Percentiles rank a stretch among this genome's conserved stretches.
Conservation (phyloP, 1,284 basidiomycete species). For the Papiliotrema fonsecae region DNA sequence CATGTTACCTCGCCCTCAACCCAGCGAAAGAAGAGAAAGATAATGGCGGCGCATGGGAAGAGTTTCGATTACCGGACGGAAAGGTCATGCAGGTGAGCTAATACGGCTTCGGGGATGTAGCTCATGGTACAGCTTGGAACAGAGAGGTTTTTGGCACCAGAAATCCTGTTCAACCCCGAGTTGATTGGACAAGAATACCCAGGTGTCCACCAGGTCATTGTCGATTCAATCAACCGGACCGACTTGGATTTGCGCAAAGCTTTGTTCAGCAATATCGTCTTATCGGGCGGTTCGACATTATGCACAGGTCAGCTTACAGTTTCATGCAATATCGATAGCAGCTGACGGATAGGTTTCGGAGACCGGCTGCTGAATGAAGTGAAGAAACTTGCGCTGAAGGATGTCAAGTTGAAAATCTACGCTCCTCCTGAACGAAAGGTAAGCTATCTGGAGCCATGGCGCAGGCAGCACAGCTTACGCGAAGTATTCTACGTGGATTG, state of each 20-base stretch:
- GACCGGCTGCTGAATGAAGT: conserved; percentile 93
- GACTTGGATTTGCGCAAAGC: conserved; percentile 83
- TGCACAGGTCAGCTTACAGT: conserved; percentile 66
- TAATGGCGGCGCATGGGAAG: conserved; percentile 65
- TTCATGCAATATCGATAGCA: background rate
- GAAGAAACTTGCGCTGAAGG: conserved; percentile 93
- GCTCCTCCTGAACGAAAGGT: conserved; percentile 96
- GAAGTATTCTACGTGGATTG: conserved; percentile 98
- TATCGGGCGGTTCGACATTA: conserved; percentile 93
- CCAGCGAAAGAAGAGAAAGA: conserved; percentile 96
- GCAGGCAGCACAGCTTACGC: background rate
- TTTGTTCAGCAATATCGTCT: conserved; percentile 92
- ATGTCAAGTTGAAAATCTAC: conserved; percentile 98
- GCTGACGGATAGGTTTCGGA: conserved; percentile 68
- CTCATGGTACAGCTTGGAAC: conserved; percentile 65
- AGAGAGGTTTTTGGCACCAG: conserved; percentile 94
- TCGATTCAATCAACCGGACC: conserved; percentile 53
- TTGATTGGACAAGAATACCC: conserved; percentile 93
- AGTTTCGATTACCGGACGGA: conserved; percentile 92
- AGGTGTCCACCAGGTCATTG: conserved; percentile 66
- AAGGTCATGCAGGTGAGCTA: conserved; percentile 76
- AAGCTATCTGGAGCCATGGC: conserved; percentile 6
- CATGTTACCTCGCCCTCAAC: conserved; percentile 88
- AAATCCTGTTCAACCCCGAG: conserved; percentile 97
- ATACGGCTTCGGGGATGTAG: background rate